Percentiles rank a stretch among this genome's conserved stretches.
Evolutionary conservation across 2,329 filamentous ascomycete species (phyloP).

Genomic region (Diaporthe vexans): DNA sequence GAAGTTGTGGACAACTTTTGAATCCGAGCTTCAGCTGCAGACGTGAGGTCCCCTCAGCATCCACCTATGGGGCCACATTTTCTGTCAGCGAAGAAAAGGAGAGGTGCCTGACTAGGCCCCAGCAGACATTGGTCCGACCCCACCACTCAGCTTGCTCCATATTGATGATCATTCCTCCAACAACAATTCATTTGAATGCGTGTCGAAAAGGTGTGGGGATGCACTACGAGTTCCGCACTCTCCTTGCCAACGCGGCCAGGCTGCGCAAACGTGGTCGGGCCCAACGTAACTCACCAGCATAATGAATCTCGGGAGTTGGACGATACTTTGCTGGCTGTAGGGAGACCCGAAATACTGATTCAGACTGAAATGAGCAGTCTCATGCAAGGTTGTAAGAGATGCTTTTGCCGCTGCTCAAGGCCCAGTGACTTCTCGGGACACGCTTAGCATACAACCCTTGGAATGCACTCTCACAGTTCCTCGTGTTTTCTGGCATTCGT

Average conservation of each 20-base stretch:
- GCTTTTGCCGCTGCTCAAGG: background rate
- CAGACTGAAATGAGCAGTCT: background rate
- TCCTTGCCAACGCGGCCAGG: background rate
- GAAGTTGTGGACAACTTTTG: too few relatives aligned
- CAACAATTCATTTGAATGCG: background rate
- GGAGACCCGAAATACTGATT: background rate
- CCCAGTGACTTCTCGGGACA: too few relatives aligned
- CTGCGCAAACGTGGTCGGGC: too few relatives aligned
- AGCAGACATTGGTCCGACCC: background rate
- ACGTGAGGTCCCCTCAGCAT: too few relatives aligned
- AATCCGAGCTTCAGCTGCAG: too few relatives aligned
- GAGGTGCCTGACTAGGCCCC: slow-evolving; percentile 6
- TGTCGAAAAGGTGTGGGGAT: background rate
- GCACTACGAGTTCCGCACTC: too few relatives aligned
- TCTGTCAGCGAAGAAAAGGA: slow-evolving; percentile 1
- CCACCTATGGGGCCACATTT: background rate
- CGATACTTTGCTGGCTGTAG: background rate
- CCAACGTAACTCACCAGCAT: background rate
- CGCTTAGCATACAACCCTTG: background rate
- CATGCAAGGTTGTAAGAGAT: background rate
- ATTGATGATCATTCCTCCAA: slow-evolving; percentile 8
- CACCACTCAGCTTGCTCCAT: slow-evolving; percentile 28
- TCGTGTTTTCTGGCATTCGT: background rate
- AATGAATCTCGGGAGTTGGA: too few relatives aligned
- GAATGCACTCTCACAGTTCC: background rate